Percentiles rank a stretch among this genome's conserved stretches.
phyloP scores from a whole-genome alignment of 73 alveolate genomes.

The Breviolum minutum region DNA sequence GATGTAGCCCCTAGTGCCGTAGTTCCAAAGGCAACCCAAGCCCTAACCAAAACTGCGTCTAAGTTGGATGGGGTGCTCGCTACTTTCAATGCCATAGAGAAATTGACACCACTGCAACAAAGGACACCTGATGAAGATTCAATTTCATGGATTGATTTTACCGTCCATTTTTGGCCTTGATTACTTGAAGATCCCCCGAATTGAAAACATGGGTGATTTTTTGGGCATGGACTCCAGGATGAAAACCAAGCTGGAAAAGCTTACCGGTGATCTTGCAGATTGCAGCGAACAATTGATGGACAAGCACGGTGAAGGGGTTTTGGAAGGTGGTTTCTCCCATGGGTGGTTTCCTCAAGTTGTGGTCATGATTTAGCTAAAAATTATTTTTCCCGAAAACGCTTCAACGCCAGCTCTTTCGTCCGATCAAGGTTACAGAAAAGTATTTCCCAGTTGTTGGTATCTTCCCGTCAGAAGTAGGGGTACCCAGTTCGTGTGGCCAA shows the following conservation, averaged over 20 bases:
- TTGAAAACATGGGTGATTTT: neutral
- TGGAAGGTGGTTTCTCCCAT: conserved; percentile 20
- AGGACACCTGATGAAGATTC: neutral
- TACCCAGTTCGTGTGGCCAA: no score
- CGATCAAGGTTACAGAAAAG: no score
- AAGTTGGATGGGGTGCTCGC: neutral
- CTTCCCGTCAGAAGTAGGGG: no score
- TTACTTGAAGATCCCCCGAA: neutral
- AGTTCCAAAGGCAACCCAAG: neutral
- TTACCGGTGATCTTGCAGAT: neutral
- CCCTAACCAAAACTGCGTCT: neutral
- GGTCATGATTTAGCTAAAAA: no score
- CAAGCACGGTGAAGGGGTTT: neutral
- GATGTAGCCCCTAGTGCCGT: neutral
- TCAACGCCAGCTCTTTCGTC: no score
- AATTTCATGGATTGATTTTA: neutral
- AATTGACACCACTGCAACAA: neutral
- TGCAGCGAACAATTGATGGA: neutral
- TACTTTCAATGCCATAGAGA: neutral
- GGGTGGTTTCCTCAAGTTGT: neutral
- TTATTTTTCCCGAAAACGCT: no score
- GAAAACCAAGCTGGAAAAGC: neutral
- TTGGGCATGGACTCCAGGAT: neutral
- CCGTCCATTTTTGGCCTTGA: neutral
- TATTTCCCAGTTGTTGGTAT: no score